phyloP scores from a whole-genome alignment of 768 basidiomycete genomes.

The Asterophora lycoperdoides region DNA sequence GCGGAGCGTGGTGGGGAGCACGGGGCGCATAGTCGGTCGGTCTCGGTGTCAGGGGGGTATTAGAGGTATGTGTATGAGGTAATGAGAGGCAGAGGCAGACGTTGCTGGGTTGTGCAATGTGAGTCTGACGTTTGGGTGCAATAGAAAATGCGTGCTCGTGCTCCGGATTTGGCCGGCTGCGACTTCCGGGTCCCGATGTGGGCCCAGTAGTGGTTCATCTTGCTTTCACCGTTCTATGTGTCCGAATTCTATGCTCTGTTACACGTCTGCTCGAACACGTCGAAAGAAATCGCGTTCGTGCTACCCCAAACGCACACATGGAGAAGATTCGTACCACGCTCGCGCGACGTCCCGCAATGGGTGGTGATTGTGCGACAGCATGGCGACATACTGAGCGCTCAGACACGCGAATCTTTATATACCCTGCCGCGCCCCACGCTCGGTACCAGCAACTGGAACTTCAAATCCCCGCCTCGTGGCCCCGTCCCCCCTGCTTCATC shows the following conservation, averaged over 20 bases:
- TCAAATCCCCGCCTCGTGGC: too few relatives aligned
- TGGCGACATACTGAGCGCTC: not conserved
- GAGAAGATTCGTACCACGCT: too few relatives aligned
- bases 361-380: not conserved
- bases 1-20: constrained; percentile 23
- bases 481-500: too few relatives aligned
- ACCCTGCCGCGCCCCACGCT: not conserved
- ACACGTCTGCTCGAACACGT: too few relatives aligned
- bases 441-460: too few relatives aligned
- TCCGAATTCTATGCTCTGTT: too few relatives aligned
- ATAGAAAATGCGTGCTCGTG: constrained; percentile 15
- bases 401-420: not conserved
- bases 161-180: constrained; percentile 16
- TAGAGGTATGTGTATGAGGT: constrained; percentile 2
- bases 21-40: constrained; percentile 28
- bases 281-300: too few relatives aligned
- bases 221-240: too few relatives aligned
- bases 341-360: not conserved
- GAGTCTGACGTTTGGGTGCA: not conserved
- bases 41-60: constrained; percentile 4
- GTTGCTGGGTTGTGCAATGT: too few relatives aligned
- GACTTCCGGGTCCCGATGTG: constrained; percentile 9
- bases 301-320: too few relatives aligned
- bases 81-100: constrained; percentile 9
- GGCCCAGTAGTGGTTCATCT: too few relatives aligned